A percentile compares a stretch with the other conserved stretches of the same genome.
Conservation (phyloP, 2,329 filamentous ascomycete species). For the Ascochyta rabiei region DNA sequence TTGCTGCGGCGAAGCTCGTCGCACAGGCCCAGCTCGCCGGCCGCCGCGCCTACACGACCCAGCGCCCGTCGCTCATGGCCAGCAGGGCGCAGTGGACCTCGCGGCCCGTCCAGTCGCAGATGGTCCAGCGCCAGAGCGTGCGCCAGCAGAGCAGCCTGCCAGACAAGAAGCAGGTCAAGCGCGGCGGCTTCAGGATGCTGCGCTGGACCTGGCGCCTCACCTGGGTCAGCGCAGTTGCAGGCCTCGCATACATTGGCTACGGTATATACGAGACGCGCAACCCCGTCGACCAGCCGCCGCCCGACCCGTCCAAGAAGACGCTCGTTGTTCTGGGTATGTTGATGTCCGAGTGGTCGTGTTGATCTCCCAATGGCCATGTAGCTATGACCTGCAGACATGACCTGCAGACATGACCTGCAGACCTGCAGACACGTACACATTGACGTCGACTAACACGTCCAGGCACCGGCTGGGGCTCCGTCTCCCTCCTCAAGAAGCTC, state of each 20-base stretch:
- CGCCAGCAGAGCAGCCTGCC: conserved; percentile 42
- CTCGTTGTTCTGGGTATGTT: conserved; percentile 86
- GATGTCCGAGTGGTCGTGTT: too few relatives aligned
- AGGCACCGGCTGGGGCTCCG: conserved; percentile 97
- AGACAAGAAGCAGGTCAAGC: conserved; percentile 52
- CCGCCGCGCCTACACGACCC: conserved; percentile 44
- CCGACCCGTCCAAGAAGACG: conserved; percentile 93
- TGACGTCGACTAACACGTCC: background rate
- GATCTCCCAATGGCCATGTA: too few relatives aligned
- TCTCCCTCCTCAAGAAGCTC: conserved; percentile 97
- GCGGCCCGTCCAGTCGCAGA: conserved; percentile 42
- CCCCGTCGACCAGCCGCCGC: conserved; percentile 76
- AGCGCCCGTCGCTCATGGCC: conserved; percentile 43
- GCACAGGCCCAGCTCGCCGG: conserved; percentile 43
- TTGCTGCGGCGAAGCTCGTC: conserved; percentile 39
- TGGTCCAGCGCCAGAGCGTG: conserved; percentile 45
- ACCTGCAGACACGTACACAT: too few relatives aligned
- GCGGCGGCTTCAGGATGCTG: conserved; percentile 65
- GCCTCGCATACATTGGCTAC: conserved; percentile 75
- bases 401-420: too few relatives aligned
- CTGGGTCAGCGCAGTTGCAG: conserved; percentile 74
- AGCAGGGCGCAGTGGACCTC: conserved; percentile 44
- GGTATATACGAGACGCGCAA: conserved; percentile 82
- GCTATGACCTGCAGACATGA: too few relatives aligned
- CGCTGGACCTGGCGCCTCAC: conserved; percentile 84